These are phyloP conservation scores for Hansenula lynferdii DNA, from an alignment of 1,139 yeast species.

Conservation along the genomic window DNA sequence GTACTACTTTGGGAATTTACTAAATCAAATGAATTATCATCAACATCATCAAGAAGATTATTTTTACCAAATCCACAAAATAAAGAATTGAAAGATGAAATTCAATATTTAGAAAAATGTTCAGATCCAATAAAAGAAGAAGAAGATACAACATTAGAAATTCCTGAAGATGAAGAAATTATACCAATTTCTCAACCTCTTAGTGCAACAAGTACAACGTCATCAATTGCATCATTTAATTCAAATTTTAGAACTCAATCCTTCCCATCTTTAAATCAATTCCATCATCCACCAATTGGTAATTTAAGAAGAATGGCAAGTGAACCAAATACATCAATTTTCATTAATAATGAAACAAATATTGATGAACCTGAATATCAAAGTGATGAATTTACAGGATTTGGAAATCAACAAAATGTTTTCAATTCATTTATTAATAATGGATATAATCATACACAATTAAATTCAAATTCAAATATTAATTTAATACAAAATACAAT, in stretches of 20 bases:
- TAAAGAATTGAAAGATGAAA: not conserved
- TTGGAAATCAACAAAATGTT: not conserved
- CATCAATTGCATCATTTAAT: not conserved
- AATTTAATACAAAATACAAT: not conserved
- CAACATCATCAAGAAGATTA: conserved; percentile 33
- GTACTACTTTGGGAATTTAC: conserved; percentile 59
- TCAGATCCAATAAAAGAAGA: conserved; percentile 25
- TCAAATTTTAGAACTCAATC: not conserved
- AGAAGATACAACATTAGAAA: conserved; percentile 2
- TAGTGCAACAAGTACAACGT: conserved; percentile 5
- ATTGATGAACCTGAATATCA: conserved; percentile 12
- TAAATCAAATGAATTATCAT: conserved; percentile 36
- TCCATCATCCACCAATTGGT: conserved; percentile 6
- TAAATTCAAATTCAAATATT: not conserved
- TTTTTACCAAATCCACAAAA: conserved; percentile 23
- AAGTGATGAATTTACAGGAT: conserved; percentile 17
- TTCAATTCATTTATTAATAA: conserved; percentile 1
- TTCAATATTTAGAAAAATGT: conserved; percentile 1
- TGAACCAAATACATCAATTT: conserved; percentile 8
- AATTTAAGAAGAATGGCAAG: conserved; percentile 15
- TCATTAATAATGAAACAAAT: not conserved
- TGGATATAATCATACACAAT: not conserved
- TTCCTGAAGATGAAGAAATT: conserved; percentile 2
- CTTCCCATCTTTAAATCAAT: not conserved
- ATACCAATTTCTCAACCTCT: conserved; percentile 13